Evolutionary conservation across 805 yeast species (phyloP).

Genomic region (Ogataea glucozyma): DNA sequence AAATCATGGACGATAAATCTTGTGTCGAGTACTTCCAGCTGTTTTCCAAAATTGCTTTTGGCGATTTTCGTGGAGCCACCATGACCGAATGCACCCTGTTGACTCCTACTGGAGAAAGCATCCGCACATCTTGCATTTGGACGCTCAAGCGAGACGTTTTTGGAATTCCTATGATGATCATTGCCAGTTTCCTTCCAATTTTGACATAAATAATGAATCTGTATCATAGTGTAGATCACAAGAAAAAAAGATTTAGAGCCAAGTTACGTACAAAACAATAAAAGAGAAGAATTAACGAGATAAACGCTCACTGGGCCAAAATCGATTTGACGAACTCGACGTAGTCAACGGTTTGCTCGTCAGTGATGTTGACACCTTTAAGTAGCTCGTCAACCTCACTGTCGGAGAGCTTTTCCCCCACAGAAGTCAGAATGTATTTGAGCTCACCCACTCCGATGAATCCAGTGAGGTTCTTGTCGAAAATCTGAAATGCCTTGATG

Average conservation of each 20-base stretch:
- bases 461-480: slow-evolving; percentile 94
- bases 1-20: slow-evolving; percentile 82
- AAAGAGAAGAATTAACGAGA: not conserved
- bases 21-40: slow-evolving; percentile 86
- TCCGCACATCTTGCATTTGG: slow-evolving; percentile 85
- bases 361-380: slow-evolving; percentile 91
- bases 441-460: slow-evolving; percentile 96
- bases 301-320: slow-evolving; percentile 68
- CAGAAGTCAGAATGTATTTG: slow-evolving; percentile 89
- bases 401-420: slow-evolving; percentile 91
- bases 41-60: slow-evolving; percentile 83
- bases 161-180: slow-evolving; percentile 95
- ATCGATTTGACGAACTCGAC: slow-evolving; percentile 92
- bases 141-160: slow-evolving; percentile 92
- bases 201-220: slow-evolving; percentile 32
- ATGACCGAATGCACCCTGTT: slow-evolving; percentile 83
- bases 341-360: slow-evolving; percentile 94
- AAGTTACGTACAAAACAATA: no score
- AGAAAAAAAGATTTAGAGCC: no score
- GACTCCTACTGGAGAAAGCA: slow-evolving; percentile 52
- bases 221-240: slow-evolving; percentile 4
- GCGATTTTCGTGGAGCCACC: slow-evolving; percentile 86
- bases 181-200: slow-evolving; percentile 90
- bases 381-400: slow-evolving; percentile 93
- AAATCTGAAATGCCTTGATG: slow-evolving; percentile 94